phyloP scores from a whole-genome alignment of 1,284 basidiomycete species.

The Hemileia vastatrix region DNA sequence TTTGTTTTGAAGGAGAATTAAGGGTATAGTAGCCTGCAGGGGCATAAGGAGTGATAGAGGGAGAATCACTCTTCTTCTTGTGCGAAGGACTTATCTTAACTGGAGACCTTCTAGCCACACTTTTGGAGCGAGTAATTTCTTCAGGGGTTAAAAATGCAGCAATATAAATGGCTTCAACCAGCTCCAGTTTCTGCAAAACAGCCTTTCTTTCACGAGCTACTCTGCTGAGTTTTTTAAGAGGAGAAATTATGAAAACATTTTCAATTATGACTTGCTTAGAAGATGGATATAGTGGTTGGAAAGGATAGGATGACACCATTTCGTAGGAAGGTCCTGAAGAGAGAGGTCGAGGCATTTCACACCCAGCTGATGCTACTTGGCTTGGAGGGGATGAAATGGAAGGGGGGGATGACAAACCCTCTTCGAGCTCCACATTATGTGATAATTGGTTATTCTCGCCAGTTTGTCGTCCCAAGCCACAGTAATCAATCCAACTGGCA shows the following conservation, averaged over 20 bases:
- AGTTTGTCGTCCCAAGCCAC: conserved; percentile 5
- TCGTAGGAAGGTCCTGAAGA: background rate
- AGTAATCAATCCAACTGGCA: conserved; percentile 2
- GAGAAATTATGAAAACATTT: conserved; percentile 11
- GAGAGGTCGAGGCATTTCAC: background rate
- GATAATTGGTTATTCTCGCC: background rate
- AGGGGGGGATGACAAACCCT: background rate
- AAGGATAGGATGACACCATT: background rate
- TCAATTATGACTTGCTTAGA: conserved; percentile 9
- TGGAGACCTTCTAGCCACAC: background rate
- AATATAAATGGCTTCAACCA: conserved; percentile 11
- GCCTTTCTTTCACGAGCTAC: conserved; percentile 5
- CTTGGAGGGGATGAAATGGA: background rate
- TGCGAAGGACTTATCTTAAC: background rate
- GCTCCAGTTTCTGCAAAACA: conserved; percentile 7
- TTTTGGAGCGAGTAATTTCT: background rate
- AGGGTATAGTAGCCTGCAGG: conserved; percentile 10
- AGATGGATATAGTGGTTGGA: background rate
- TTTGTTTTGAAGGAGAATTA: no score
- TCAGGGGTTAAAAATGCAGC: conserved; percentile 7
- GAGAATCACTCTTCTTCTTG: conserved; percentile 6
- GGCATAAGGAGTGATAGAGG: conserved; percentile 15
- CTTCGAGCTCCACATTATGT: background rate
- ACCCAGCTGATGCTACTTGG: no score
- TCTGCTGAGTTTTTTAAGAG: background rate